Conservation (phyloP, 257 asterid genomes). For the Rhazya stricta region DNA sequence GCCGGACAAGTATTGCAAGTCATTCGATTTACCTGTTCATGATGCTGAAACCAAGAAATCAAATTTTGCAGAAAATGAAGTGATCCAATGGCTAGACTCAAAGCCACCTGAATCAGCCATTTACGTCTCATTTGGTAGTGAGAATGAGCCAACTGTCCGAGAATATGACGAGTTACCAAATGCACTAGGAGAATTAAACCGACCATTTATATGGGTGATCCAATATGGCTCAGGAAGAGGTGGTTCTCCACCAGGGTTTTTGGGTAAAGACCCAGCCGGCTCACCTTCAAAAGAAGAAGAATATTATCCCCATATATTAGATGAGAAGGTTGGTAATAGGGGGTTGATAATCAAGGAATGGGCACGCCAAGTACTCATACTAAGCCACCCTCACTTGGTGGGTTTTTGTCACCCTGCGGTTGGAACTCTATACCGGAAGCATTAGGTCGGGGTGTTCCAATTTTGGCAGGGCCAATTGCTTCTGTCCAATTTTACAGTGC, state of each 20-base stretch:
- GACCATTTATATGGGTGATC: conserved; percentile 65
- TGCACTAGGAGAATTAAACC: conserved; percentile 40
- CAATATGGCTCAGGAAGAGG: conserved; percentile 46
- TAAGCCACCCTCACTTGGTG: conserved; percentile 59
- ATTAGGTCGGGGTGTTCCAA: conserved; percentile 51
- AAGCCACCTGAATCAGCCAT: conserved; percentile 48
- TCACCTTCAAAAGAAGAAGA: conserved; percentile 27
- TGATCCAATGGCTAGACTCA: conserved; percentile 52
- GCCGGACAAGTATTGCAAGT: conserved; percentile 52
- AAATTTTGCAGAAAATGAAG: conserved; percentile 53
- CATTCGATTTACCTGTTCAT: conserved; percentile 29
- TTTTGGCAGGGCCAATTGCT: conserved; percentile 70
- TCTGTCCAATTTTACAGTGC: conserved; percentile 65
- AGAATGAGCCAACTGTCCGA: conserved; percentile 49
- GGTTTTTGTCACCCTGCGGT: conserved; percentile 65
- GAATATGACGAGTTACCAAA: conserved; percentile 46
- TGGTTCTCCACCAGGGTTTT: conserved; percentile 33
- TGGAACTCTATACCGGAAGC: conserved; percentile 70
- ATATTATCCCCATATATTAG: conserved; percentile 42
- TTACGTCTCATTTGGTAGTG: conserved; percentile 70
- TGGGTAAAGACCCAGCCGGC: conserved; percentile 22
- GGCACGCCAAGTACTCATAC: conserved; percentile 63
- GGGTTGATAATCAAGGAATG: conserved; percentile 62
- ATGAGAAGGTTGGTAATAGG: conserved; percentile 37
- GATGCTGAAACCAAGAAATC: conserved; percentile 42